Evolutionary conservation across 2,329 filamentous ascomycete genomes (phyloP).

Genomic region (Uncinocarpus reesii): DNA sequence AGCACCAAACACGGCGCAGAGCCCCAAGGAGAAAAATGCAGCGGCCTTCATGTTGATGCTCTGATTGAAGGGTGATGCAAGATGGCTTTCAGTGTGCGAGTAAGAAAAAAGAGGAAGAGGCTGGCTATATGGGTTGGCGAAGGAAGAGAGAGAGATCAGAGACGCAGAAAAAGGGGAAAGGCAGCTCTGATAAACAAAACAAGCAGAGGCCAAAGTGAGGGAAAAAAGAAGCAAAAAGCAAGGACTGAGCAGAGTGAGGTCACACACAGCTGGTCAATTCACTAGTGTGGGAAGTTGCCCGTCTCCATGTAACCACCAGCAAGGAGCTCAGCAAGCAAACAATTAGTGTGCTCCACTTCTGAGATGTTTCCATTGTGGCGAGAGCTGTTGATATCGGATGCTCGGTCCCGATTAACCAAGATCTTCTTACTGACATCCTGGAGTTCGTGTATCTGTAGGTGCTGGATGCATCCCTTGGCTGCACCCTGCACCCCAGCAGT

Average conservation of each 20-base stretch:
- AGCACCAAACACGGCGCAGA: slow-evolving; percentile 17
- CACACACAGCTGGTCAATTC: neutral
- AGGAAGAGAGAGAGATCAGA: neutral
- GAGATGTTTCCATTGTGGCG: neutral
- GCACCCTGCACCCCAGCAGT: too few species aligned
- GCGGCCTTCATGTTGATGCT: slow-evolving; percentile 23
- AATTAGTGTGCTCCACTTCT: neutral
- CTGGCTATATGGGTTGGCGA: too few species aligned
- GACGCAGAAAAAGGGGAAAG: slow-evolving; percentile 4
- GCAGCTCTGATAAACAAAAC: slow-evolving; percentile 6
- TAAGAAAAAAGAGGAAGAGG: neutral
- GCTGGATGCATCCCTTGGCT: too few species aligned
- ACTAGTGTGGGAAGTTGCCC: neutral
- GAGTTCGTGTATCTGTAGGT: too few species aligned
- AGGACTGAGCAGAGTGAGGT: slow-evolving; percentile 5
- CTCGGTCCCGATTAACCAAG: too few species aligned
- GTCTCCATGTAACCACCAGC: neutral
- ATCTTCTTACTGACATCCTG: too few species aligned
- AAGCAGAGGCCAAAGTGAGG: neutral
- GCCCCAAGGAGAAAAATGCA: slow-evolving; percentile 18
- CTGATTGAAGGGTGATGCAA: neutral
- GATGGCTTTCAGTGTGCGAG: too few species aligned
- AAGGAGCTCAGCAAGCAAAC: slow-evolving; percentile 1
- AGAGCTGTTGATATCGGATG: neutral
- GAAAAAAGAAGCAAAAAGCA: neutral